Conservation (phyloP, 2,329 filamentous ascomycete genomes). For the Trichophyton mentagrophytes region DNA sequence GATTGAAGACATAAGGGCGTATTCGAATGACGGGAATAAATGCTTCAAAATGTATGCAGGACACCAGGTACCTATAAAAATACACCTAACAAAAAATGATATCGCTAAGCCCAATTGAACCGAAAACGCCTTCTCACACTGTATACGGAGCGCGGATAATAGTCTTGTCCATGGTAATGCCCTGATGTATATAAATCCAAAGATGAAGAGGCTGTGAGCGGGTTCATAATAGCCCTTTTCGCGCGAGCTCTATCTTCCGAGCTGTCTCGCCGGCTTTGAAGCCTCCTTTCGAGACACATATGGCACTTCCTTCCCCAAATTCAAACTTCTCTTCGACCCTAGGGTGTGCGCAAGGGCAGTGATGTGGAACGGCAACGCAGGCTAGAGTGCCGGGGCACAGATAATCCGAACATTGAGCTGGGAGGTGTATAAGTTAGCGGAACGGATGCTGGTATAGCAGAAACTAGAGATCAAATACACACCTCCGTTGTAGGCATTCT, state of each 20-base stretch:
- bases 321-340: constrained; percentile 64
- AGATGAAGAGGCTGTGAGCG: neutral
- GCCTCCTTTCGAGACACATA: constrained; percentile 38
- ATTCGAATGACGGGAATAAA: neutral
- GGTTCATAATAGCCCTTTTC: constrained; percentile 36
- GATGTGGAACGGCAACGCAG: constrained; percentile 91
- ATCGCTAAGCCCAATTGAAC: neutral
- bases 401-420: constrained; percentile 82
- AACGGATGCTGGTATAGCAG: neutral
- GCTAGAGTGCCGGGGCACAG: constrained; percentile 88
- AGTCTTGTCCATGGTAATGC: neutral
- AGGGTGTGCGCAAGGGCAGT: constrained; percentile 84
- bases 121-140: neutral
- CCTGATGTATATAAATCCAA: neutral
- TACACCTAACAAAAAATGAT: neutral
- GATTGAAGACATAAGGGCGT: no score
- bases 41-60: neutral
- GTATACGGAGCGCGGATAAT: neutral
- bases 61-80: neutral
- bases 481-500: constrained; percentile 28
- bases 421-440: neutral
- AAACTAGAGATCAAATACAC: neutral
- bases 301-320: constrained; percentile 36
- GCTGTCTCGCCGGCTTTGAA: constrained; percentile 35
- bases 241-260: constrained; percentile 38